Conservation (phyloP, 768 basidiomycete genomes). For the Tricholoma terreum region DNA sequence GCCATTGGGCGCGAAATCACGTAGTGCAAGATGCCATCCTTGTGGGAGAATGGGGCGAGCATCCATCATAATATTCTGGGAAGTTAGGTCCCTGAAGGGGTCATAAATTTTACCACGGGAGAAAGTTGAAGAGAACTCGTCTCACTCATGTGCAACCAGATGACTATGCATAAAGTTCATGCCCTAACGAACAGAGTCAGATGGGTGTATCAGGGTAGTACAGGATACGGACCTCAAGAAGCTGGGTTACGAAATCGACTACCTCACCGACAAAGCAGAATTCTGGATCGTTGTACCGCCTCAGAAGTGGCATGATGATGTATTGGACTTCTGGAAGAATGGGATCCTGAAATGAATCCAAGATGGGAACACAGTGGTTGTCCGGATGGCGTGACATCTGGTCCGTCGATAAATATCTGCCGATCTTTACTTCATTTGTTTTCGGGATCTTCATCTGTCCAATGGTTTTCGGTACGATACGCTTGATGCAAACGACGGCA, state of each 20-base stretch:
- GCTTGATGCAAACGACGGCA: slow-evolving; percentile 8
- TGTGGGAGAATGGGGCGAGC: slow-evolving; percentile 2
- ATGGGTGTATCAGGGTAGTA: background rate
- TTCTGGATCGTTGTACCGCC: slow-evolving; percentile 33
- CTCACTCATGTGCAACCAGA: slow-evolving; percentile 30
- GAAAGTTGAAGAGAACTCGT: too few relatives aligned
- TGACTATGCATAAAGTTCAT: slow-evolving; percentile 30
- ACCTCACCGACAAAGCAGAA: slow-evolving; percentile 25
- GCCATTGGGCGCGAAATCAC: background rate
- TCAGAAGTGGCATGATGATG: slow-evolving; percentile 35
- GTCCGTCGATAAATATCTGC: background rate
- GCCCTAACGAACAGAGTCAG: slow-evolving; percentile 15
- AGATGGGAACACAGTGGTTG: slow-evolving; percentile 13
- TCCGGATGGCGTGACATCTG: slow-evolving; percentile 2
- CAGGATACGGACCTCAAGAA: slow-evolving; percentile 8
- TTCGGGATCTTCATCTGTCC: too few relatives aligned
- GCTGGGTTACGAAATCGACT: slow-evolving; percentile 32
- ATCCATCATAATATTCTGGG: slow-evolving; percentile 8
- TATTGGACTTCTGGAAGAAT: slow-evolving; percentile 11
- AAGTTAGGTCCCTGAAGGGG: slow-evolving; percentile 21
- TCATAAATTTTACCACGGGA: too few relatives aligned
- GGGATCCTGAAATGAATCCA: slow-evolving; percentile 20
- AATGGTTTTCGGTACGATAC: slow-evolving; percentile 1
- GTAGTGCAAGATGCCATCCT: slow-evolving; percentile 1
- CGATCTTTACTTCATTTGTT: slow-evolving; percentile 8